These are phyloP conservation scores for Torulaspora maleeae DNA, from an alignment of 805 yeast genomes.

Conservation along the genomic window DNA sequence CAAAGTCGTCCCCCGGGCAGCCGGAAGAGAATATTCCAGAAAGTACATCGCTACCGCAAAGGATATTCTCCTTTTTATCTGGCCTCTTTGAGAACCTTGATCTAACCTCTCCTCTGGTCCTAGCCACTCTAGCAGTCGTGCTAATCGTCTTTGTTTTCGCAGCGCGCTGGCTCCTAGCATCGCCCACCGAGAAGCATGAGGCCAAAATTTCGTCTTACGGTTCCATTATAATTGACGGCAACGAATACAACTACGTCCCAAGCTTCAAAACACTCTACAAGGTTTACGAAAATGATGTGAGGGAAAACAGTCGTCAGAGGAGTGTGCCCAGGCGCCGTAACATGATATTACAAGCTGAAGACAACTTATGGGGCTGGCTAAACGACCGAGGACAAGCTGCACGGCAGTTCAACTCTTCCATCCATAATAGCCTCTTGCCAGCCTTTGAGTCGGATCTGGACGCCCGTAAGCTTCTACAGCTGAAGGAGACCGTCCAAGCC, in stretches of 20 bases:
- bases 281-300: conserved; percentile 27
- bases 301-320: conserved; percentile 10
- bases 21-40: conserved; percentile 12
- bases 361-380: conserved; percentile 71
- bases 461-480: conserved; percentile 22
- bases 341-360: conserved; percentile 46
- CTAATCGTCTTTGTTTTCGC: conserved; percentile 12
- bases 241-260: conserved; percentile 41
- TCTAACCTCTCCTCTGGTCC: conserved; percentile 19
- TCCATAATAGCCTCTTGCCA: background rate
- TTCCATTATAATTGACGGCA: conserved; percentile 34
- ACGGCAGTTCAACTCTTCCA: conserved; percentile 1
- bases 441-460: conserved; percentile 5
- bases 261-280: conserved; percentile 36
- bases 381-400: conserved; percentile 37
- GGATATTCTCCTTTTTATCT: conserved; percentile 3
- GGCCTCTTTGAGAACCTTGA: conserved; percentile 16
- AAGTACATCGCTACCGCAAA: background rate
- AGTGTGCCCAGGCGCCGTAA: conserved; percentile 15
- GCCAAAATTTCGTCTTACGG: conserved; percentile 25
- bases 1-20: conserved; percentile 8
- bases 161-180: conserved; percentile 8
- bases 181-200: conserved; percentile 7
- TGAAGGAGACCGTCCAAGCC: conserved; percentile 27
- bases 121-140: conserved; percentile 7